Base-by-base conservation (phyloP, 1,139 yeast genomes). In the Candida buenavistaensis region DNA sequence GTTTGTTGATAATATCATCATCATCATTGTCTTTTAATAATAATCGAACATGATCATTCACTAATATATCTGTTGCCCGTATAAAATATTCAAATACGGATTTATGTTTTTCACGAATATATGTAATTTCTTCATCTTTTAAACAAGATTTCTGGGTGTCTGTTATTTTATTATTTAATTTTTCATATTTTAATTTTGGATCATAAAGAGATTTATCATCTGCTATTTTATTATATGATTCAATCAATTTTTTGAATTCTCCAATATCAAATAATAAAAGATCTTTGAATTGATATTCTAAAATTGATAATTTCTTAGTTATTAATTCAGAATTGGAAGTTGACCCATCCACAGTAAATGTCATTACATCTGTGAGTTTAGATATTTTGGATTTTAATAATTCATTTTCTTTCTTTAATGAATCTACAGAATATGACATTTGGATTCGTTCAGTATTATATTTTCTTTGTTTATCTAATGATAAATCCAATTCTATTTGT, bases 191-290 rank as follows among this genome's bases (percentile, higher is more conserved):
- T 21, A 62, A 62, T 11, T 67, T 67, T 1, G 86, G 83, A 40
- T 78, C 84, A 15, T 62, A 60, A 23, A 80, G 66, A 0, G 87
- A 80, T 3, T 65, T 51, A 40, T 75, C 78, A 41, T 82, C 87
- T 3, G 83, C 69, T 6, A 81, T 68, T 43, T 73, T 72, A 30
- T 73, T 69, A 40, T 80, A 71, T 1, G 77, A 67, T 23, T 63
- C 59, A 31, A 80, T 47, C 43, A 70, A 48, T 53, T 68, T 61
- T 41, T 68, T 59, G 54, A 68, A 68, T 52, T 73, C 54, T 39
- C 54, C 40, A 39, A 62, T 50, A 48, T 75, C 72, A 35, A 56
- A 52, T 28, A 61, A 56, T 16, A 69, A 52, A 20, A 72, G 40
- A 26, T 64, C 75, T 20, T 59, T 59, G 39, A 66, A 61, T 26